Percentiles rank a stretch among this genome's conserved stretches.
Conservation (phyloP, 1,139 yeast genomes). For the Yamadazyma jaroonii region DNA sequence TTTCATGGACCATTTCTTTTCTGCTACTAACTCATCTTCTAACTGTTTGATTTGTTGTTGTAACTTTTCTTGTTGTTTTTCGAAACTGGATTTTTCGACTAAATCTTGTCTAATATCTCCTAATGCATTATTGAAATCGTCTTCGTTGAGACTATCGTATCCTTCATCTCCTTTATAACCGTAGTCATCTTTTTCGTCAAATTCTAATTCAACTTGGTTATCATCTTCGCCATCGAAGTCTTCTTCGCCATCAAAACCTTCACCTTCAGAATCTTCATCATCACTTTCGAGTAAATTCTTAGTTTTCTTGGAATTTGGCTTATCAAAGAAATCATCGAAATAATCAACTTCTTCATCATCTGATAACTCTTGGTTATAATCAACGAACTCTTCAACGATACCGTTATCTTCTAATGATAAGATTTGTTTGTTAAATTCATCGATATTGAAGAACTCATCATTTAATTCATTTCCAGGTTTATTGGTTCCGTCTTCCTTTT, state of each 20-base stretch:
- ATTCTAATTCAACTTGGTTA: slow-evolving; percentile 29
- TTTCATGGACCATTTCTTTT: slow-evolving; percentile 89
- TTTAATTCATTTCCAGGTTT: slow-evolving; percentile 59
- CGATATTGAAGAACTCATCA: slow-evolving; percentile 83
- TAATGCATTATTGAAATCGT: slow-evolving; percentile 56
- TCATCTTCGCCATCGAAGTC: slow-evolving; percentile 22
- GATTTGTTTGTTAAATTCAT: slow-evolving; percentile 80
- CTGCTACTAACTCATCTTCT: slow-evolving; percentile 86
- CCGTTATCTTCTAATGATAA: slow-evolving; percentile 55
- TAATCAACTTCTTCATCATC: slow-evolving; percentile 65
- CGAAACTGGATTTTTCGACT: slow-evolving; percentile 69
- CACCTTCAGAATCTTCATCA: slow-evolving; percentile 29
- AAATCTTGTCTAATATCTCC: slow-evolving; percentile 57
- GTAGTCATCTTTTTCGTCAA: slow-evolving; percentile 30
- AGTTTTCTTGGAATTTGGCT: slow-evolving; percentile 29
- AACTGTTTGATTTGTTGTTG: slow-evolving; percentile 73
- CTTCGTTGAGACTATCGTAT: slow-evolving; percentile 27
- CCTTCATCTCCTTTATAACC: slow-evolving; percentile 16
- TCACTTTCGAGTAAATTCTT: slow-evolving; percentile 14
- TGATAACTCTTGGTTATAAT: slow-evolving; percentile 57
- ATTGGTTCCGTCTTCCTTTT: slow-evolving; percentile 64
- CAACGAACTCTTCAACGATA: slow-evolving; percentile 53
- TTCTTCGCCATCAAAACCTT: slow-evolving; percentile 29
- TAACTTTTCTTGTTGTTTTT: slow-evolving; percentile 75
- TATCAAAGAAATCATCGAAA: slow-evolving; percentile 73